Conservation (phyloP, 805 yeast genomes). For the Zygosaccharomyces pseudorouxii region DNA sequence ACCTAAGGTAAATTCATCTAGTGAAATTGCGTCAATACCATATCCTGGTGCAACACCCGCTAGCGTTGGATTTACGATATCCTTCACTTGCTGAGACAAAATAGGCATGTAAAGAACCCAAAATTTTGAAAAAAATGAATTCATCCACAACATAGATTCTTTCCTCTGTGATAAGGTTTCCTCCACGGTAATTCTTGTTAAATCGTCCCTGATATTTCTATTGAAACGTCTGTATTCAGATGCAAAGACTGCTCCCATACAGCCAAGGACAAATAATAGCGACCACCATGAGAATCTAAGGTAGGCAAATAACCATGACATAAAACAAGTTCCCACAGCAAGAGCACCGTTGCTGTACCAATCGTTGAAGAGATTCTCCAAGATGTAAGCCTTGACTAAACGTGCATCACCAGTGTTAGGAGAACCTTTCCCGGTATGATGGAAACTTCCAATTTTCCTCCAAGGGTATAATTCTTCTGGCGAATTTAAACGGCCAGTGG, state of each 20-base stretch:
- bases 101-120: conserved; percentile 91
- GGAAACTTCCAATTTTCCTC: conserved; percentile 34
- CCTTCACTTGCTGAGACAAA: conserved; percentile 66
- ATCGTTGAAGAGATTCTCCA: conserved; percentile 67
- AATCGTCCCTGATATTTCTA: conserved; percentile 70
- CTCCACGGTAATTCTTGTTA: conserved; percentile 58
- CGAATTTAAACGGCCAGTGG: not conserved
- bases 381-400: conserved; percentile 52
- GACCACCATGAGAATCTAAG: conserved; percentile 62
- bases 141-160: conserved; percentile 81
- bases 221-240: conserved; percentile 72
- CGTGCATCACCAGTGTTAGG: conserved; percentile 27
- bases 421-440: conserved; percentile 17
- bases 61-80: conserved; percentile 61
- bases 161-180: conserved; percentile 57
- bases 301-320: conserved; percentile 63
- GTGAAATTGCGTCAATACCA: conserved; percentile 68
- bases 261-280: conserved; percentile 52
- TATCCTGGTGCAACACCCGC: conserved; percentile 76
- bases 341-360: conserved; percentile 65
- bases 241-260: conserved; percentile 62
- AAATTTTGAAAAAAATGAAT: conserved; percentile 69
- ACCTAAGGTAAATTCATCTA: conserved; percentile 78
- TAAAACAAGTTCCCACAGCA: conserved; percentile 65
- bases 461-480: conserved; percentile 34